phyloP scores from a whole-genome alignment of 2,329 filamentous ascomycete species.

The Stromatinia cepivora region DNA sequence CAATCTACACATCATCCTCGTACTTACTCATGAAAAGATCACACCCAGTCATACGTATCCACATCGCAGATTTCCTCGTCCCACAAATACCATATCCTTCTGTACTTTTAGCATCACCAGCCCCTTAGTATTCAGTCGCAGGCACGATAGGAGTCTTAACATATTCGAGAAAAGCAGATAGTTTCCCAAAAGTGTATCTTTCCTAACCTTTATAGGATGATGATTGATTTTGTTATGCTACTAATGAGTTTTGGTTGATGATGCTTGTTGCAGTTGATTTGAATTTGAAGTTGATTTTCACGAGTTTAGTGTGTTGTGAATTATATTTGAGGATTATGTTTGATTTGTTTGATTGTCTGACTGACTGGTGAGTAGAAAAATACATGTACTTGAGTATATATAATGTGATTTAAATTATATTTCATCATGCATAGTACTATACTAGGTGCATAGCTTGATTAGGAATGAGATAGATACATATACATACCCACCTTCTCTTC shows the following conservation, averaged over 20 bases:
- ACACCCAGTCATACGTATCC: not conserved
- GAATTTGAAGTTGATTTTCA: not conserved
- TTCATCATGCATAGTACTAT: too few relatives aligned
- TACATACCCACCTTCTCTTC: too few relatives aligned
- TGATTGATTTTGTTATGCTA: not conserved
- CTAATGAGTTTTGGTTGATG: not conserved
- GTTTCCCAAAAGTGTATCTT: not conserved
- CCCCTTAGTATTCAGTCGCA: constrained; percentile 8
- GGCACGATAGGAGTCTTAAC: not conserved
- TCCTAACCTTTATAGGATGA: not conserved
- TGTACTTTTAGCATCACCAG: constrained; percentile 10
- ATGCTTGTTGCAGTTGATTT: not conserved
- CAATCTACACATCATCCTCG: not conserved
- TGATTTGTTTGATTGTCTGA: too few relatives aligned
- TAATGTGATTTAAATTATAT: too few relatives aligned
- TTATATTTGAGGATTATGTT: too few relatives aligned
- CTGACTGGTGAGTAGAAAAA: too few relatives aligned
- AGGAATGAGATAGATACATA: too few relatives aligned
- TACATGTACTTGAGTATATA: too few relatives aligned
- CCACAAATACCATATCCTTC: not conserved
- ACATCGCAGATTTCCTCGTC: not conserved
- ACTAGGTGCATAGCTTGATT: too few relatives aligned
- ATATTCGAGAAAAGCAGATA: constrained; percentile 17
- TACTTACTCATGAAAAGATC: constrained; percentile 12
- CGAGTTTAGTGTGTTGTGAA: not conserved